Evolutionary conservation across 169 alveolate genomes (phyloP), one percentile per base, ranked within the genome.

Genomic region (Eimeria tenella): DNA sequence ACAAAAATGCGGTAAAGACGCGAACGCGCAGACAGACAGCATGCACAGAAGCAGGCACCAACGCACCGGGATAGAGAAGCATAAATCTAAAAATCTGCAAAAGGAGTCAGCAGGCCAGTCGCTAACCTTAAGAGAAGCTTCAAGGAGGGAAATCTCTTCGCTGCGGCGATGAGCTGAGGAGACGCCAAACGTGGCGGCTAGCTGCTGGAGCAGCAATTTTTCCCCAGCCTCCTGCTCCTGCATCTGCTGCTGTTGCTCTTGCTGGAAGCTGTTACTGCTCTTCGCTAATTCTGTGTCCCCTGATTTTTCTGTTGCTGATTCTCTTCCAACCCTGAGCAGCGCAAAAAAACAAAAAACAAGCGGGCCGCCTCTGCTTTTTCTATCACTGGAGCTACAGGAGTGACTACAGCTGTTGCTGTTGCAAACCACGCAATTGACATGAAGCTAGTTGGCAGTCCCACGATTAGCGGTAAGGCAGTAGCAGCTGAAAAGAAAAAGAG

Each of bases 271-370:
- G n/a, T 13, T 52, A 53, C 81, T 19, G 68, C 50, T n/a, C 31
- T 9, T 65, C 15, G 77, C 77, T 63, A 62, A 77, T 4, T 53
- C 77, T 50, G 79, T 55, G 19, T 82, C 92, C 17, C 63, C 79
- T 11, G 77, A 13, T 50, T 31, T 42, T 55, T 42, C 65, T n/a
- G 68, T 60, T 63, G 77, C 21, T n/a, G 92, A 8, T 1, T 60
- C 92, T 62, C 62, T 63, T 15, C 81, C 63, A 63, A 63, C 92
- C 53, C 92, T 63, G 75, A 62, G 77, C 91, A 56, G 81, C 58
- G 31, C 79, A 23, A 25, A 42, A 25, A 62, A 9, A 17, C 92
- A 31, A 9, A 31, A 9, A 31, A 82, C 56, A 49, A 5, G 62
- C 79, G 25, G 7, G 55, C 31, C 73, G 62, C 75, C 17, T 23